Conservation (phyloP, 116 monocot species). For the Cymodocea nodosa region DNA sequence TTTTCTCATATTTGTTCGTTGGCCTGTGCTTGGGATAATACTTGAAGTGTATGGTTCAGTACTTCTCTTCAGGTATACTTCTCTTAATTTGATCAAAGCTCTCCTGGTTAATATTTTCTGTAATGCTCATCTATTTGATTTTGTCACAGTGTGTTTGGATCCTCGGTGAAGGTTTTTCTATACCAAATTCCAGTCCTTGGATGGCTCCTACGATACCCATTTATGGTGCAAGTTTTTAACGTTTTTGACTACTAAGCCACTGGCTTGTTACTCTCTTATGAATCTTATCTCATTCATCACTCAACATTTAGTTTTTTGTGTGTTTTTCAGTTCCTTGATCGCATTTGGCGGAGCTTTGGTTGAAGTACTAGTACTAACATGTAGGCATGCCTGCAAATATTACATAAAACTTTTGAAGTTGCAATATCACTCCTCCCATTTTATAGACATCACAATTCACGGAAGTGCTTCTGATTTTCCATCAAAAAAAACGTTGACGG, state of each 20-base stretch:
- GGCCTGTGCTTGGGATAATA: constrained; percentile 55
- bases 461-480: no score
- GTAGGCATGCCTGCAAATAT: neutral
- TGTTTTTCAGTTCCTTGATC: constrained; percentile 12
- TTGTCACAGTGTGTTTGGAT: constrained; percentile 33
- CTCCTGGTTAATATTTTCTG: neutral
- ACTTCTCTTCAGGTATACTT: constrained; percentile 47
- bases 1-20: constrained; percentile 57
- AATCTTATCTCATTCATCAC: neutral
- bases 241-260: no score
- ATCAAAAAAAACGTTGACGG: no score
- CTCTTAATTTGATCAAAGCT: neutral
- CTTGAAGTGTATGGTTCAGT: constrained; percentile 45
- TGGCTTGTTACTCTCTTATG: neutral
- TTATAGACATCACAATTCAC: no score
- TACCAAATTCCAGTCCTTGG: constrained; percentile 51
- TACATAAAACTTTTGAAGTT: no score
- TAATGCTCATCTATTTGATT: neutral
- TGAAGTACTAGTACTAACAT: neutral
- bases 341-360: constrained; percentile 1
- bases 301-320: neutral
- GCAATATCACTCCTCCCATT: no score
- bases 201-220: constrained; percentile 46
- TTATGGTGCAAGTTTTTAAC: constrained; percentile 17
- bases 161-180: constrained; percentile 35